phyloP scores from a whole-genome alignment of 768 basidiomycete species.

The Podaxis carcinomalis region DNA sequence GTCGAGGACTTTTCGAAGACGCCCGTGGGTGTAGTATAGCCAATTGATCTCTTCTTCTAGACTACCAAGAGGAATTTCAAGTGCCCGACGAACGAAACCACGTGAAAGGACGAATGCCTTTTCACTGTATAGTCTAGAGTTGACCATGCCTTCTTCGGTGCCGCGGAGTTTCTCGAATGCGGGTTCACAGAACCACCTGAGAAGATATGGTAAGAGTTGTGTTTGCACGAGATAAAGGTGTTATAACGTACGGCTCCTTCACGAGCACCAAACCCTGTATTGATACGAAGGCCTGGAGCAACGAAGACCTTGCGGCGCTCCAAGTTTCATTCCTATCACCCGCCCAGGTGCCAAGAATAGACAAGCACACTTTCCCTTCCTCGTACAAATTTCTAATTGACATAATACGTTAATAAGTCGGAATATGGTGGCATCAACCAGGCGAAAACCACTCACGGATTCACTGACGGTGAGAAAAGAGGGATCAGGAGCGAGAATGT shows the following conservation, averaged over 20 bases:
- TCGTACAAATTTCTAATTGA: constrained; percentile 78
- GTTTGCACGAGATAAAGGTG: neutral
- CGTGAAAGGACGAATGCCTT: constrained; percentile 90
- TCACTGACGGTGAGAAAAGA: constrained; percentile 39
- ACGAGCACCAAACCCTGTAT: constrained; percentile 93
- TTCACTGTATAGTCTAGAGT: constrained; percentile 90
- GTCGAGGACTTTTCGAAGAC: constrained; percentile 63
- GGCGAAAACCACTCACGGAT: constrained; percentile 54
- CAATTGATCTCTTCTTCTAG: constrained; percentile 70
- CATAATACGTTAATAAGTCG: neutral
- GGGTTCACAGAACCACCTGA: constrained; percentile 87
- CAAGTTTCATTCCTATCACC: constrained; percentile 87
- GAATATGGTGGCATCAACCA: neutral
- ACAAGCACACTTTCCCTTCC: constrained; percentile 92
- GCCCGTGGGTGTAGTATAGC: constrained; percentile 63
- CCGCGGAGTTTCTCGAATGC: constrained; percentile 90
- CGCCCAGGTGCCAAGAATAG: constrained; percentile 88
- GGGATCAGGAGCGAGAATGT: neutral
- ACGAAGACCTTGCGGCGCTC: constrained; percentile 78
- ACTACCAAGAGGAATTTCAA: constrained; percentile 71
- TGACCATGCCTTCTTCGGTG: constrained; percentile 85
- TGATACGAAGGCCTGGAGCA: constrained; percentile 89
- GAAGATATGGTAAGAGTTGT: constrained; percentile 7
- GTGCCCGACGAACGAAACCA: constrained; percentile 85
- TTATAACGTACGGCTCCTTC: constrained; percentile 73